Base-by-base conservation (phyloP, 495 filamentous ascomycete genomes). In the Pyrenula aspistea region DNA sequence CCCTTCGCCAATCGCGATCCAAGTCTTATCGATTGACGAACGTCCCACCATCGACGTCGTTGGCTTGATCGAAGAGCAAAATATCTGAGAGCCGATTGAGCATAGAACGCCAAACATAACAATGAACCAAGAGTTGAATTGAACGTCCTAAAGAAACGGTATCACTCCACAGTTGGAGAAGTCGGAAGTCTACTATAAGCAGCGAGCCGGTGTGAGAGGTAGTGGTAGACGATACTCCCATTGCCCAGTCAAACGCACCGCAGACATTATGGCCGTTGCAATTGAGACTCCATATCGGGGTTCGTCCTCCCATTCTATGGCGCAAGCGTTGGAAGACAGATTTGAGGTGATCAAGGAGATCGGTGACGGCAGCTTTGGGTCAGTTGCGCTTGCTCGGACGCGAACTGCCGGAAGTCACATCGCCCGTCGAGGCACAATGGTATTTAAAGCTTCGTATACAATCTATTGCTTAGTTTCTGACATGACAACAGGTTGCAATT, bases 301-400 rank as follows among this genome's bases (percentile, higher is more conserved):
- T 65, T 73, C 77, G 48, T 65, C 76, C 24, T 69, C 73, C 15
- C 31, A 42, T 15, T 42, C 31, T 15, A 42, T 42, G 31, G 31
- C 8, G 4, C 68, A 68, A 53, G 75, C 79, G 57, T 76, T 91
- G 12, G 83, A 88, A 69, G 93, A 97, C 68, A 83, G 89, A 59
- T 99, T 95, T 65, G 93, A 99, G 70, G 83, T 99, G 47, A 72
- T 97, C 61, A 99, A 97, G 71, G 93, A 99, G 60, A 91, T 99
- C 63, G 93, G 93, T 8, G 93, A 99, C 86, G 93, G 93, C 56
- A 96, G 92, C 68, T 99, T 99, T 63, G 93, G 93, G 25, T 97
- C 90, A 63, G 93, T 99, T 49, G 89, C 88, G 55, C 77, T 99
- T 53, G 93, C 91, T 57, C 81, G 92, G 65, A 89, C 94, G 49